phyloP scores from a whole-genome alignment of 495 filamentous ascomycete genomes.

The Xylaria flabelliformis region DNA sequence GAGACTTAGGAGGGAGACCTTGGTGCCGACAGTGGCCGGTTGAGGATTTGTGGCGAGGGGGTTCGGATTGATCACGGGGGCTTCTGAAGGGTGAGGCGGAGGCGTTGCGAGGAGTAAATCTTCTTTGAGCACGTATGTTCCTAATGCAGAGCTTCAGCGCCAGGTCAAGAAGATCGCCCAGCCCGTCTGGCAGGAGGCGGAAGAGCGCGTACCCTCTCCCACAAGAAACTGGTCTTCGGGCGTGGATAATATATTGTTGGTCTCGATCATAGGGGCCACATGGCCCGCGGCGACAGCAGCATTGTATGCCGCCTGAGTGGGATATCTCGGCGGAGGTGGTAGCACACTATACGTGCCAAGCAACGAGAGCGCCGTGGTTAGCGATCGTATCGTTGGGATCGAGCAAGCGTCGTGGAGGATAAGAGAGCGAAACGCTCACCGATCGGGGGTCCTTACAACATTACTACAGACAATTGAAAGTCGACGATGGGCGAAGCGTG shows the following conservation, averaged over 20 bases:
- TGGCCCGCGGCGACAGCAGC: constrained; percentile 67
- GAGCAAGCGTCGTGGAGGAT: not conserved
- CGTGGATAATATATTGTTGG: constrained; percentile 83
- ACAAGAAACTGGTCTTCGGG: constrained; percentile 84
- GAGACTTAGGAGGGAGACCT: constrained; percentile 76
- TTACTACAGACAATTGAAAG: constrained; percentile 8
- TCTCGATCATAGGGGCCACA: constrained; percentile 79
- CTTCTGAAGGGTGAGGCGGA: constrained; percentile 92
- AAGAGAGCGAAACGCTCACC: not conserved
- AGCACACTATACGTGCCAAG: constrained; percentile 63
- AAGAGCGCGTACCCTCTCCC: constrained; percentile 75
- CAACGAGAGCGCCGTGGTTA: constrained; percentile 25
- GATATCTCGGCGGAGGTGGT: constrained; percentile 85
- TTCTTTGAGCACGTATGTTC: constrained; percentile 87
- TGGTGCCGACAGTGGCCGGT: constrained; percentile 85
- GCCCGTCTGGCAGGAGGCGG: not conserved
- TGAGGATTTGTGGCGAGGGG: constrained; percentile 83
- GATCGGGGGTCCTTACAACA: constrained; percentile 39
- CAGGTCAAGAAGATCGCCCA: not conserved
- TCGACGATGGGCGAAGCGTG: not conserved
- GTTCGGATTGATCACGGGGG: constrained; percentile 82
- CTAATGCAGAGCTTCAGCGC: constrained; percentile 50
- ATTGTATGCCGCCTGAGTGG: constrained; percentile 69
- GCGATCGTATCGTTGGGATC: not conserved
- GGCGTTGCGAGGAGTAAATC: constrained; percentile 92